These are phyloP conservation scores for Neurospora tetraspora DNA, from an alignment of 495 filamentous ascomycete genomes.

Conservation along the genomic window DNA sequence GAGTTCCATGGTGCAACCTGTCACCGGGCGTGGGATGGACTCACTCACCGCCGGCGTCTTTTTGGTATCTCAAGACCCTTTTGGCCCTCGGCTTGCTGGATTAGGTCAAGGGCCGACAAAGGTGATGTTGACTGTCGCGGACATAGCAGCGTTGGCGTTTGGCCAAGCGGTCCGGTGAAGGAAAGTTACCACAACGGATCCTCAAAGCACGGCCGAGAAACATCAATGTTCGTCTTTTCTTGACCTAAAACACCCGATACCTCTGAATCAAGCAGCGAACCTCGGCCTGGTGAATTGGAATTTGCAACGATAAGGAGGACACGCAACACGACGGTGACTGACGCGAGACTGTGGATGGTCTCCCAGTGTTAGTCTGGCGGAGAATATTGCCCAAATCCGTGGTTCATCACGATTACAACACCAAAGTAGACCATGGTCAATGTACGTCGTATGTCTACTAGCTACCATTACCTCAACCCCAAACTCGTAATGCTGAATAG, in stretches of 20 bases:
- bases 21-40: background rate
- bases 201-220: background rate
- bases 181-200: background rate
- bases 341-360: background rate
- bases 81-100: background rate
- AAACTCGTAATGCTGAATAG: background rate
- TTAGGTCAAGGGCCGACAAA: background rate
- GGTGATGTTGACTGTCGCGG: background rate
- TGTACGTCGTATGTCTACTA: background rate
- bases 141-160: background rate
- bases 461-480: background rate
- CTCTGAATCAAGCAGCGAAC: background rate
- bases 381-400: background rate
- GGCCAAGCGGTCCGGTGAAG: background rate
- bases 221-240: background rate
- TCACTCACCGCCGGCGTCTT: background rate
- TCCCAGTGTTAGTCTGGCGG: background rate
- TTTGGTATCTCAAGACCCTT: background rate
- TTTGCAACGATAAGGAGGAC: background rate
- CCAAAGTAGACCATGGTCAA: background rate
- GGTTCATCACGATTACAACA: background rate
- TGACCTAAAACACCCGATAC: background rate
- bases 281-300: background rate
- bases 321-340: background rate
- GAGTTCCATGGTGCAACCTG: background rate